These are phyloP conservation scores for Aspergillaceae sp. DNA, from an alignment of 2,329 filamentous ascomycete genomes.

Conservation along the genomic window DNA sequence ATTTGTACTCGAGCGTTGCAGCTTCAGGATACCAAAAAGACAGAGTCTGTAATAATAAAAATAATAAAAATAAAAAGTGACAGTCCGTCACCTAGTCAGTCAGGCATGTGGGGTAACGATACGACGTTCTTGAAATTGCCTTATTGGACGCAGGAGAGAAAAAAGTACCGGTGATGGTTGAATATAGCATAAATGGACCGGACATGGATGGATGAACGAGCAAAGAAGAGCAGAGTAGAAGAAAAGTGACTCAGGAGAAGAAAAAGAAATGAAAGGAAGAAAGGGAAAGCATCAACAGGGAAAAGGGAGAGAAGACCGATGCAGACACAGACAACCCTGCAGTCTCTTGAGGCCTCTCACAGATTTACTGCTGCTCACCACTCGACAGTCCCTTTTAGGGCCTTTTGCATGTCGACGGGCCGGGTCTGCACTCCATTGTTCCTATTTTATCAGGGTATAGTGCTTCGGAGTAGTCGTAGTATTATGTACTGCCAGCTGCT, in stretches of 20 bases:
- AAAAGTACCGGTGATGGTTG: not conserved
- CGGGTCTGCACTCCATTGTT: not conserved
- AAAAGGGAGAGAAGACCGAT: not conserved
- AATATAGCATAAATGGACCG: no score
- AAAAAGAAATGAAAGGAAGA: slow-evolving; percentile 1
- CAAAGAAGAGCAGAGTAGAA: no score
- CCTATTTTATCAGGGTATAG: no score
- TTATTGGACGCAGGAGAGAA: not conserved
- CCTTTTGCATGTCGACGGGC: not conserved
- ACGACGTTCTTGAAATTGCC: not conserved
- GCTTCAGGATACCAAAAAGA: not conserved
- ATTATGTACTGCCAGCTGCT: not conserved
- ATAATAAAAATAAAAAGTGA: not conserved
- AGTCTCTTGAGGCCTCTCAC: not conserved
- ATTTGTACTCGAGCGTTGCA: not conserved
- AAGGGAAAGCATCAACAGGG: not conserved
- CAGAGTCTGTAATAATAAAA: not conserved
- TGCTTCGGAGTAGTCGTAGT: not conserved
- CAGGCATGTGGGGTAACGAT: not conserved
- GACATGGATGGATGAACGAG: no score
- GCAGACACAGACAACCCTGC: no score
- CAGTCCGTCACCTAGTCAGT: not conserved
- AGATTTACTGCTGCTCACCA: not conserved
- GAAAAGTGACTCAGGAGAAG: slow-evolving; percentile 1
- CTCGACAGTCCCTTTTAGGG: not conserved